A percentile compares a stretch with the other conserved stretches of the same genome.
Evolutionary conservation across 352 stramenopile species (phyloP).

Genomic region (Blastocystis sp.): DNA sequence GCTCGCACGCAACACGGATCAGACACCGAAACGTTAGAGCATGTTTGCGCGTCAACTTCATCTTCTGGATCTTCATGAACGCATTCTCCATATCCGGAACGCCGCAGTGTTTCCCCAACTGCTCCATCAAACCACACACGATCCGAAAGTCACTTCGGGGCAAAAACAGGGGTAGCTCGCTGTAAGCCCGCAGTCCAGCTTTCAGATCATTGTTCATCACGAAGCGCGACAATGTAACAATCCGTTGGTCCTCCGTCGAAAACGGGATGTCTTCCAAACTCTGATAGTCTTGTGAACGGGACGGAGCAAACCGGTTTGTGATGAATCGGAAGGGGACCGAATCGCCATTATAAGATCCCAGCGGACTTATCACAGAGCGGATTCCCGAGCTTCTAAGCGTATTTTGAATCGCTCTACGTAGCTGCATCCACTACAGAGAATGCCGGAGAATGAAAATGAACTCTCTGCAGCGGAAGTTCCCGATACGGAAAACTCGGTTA

Average conservation of each 20-base stretch:
- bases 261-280: neutral
- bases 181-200: neutral
- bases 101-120: neutral
- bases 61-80: slow-evolving; percentile 40
- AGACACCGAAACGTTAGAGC: slow-evolving; percentile 46
- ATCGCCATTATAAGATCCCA: no score
- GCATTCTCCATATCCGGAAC: slow-evolving; percentile 48
- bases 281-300: no score
- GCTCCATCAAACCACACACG: slow-evolving; percentile 22
- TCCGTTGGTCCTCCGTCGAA: slow-evolving; percentile 21
- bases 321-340: no score
- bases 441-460: no score
- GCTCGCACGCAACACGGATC: slow-evolving; percentile 16
- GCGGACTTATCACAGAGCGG: no score
- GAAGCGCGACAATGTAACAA: slow-evolving; percentile 1
- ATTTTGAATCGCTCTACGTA: no score
- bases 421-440: no score
- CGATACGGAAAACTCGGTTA: no score
- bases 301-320: no score
- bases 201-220: slow-evolving; percentile 30
- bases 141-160: slow-evolving; percentile 42
- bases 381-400: no score
- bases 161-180: slow-evolving; percentile 19
- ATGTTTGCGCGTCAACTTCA: slow-evolving; percentile 41
- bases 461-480: no score